These are phyloP conservation scores for Populus alba DNA, from an alignment of 345 rosid genomes.

Conservation along the genomic window DNA sequence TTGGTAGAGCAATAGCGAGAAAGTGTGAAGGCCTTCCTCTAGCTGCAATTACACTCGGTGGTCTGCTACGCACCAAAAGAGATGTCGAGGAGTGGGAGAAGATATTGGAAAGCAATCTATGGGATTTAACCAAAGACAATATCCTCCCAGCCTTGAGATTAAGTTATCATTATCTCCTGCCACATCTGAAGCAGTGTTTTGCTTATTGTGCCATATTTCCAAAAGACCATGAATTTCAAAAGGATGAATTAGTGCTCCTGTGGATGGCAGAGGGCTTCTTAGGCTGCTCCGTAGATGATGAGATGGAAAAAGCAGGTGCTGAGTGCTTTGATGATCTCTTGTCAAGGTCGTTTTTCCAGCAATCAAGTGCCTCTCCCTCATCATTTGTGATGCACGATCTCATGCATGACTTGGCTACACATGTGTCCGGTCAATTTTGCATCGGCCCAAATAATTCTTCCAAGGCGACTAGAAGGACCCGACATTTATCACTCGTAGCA, in stretches of 20 bases:
- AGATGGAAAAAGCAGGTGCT: conserved; percentile 8
- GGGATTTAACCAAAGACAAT: not conserved
- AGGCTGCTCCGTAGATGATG: not conserved
- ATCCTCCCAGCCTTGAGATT: conserved; percentile 7
- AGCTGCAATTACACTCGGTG: conserved; percentile 1
- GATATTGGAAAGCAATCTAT: not conserved
- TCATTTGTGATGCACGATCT: conserved; percentile 18
- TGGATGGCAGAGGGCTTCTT: conserved; percentile 32
- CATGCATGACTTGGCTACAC: conserved; percentile 16
- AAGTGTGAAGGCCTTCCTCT: conserved; percentile 10
- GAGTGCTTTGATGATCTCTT: conserved; percentile 20
- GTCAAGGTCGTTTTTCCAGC: conserved; percentile 14
- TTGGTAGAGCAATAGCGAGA: conserved; percentile 3
- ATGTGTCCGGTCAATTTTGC: conserved; percentile 12
- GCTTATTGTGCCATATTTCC: not conserved
- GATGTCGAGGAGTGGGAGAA: conserved; percentile 1
- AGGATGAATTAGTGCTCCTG: not conserved
- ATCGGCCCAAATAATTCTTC: not conserved
- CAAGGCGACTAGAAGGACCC: not conserved
- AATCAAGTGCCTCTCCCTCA: not conserved
- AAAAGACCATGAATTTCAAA: not conserved
- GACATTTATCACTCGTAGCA: not conserved
- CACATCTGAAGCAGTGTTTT: too few species aligned
- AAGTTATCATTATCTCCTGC: not conserved
- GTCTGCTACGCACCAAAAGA: not conserved